phyloP scores from a whole-genome alignment of 306 rosid species.

The Amphicarpaea edgeworthii region DNA sequence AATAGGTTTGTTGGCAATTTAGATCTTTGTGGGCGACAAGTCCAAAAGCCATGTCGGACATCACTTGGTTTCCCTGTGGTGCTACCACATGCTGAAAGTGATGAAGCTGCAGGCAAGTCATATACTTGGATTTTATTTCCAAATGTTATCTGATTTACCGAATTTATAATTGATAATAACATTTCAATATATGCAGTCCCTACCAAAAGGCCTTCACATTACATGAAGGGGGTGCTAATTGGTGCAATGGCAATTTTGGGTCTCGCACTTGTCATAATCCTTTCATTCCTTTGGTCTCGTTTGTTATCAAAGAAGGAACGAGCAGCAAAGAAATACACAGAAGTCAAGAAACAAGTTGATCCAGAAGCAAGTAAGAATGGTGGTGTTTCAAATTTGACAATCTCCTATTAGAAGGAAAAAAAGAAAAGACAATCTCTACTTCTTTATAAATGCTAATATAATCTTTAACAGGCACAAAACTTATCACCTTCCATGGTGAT shows the following conservation, averaged over 20 bases:
- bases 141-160: neutral
- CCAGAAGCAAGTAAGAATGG: constrained; percentile 67
- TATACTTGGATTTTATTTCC: constrained; percentile 12
- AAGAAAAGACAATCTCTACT: neutral
- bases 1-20: constrained; percentile 81
- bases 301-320: constrained; percentile 78
- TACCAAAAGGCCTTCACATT: constrained; percentile 72
- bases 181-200: constrained; percentile 69
- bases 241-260: constrained; percentile 73
- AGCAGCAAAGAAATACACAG: constrained; percentile 68
- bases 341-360: constrained; percentile 80
- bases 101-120: constrained; percentile 85
- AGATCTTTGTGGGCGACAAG: constrained; percentile 95
- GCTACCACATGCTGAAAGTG: constrained; percentile 87
- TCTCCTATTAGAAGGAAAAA: neutral
- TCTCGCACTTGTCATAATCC: constrained; percentile 61
- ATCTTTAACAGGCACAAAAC: constrained; percentile 73
- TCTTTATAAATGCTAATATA: constrained; percentile 16
- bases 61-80: constrained; percentile 96
- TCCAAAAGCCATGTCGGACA: constrained; percentile 82
- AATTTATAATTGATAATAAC: constrained; percentile 22
- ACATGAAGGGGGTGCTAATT: constrained; percentile 75
- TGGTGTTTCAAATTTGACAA: constrained; percentile 33
- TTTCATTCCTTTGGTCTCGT: constrained; percentile 78
- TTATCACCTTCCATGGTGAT: constrained; percentile 95